Evolutionary conservation across 768 basidiomycete species (phyloP), one percentile per base, ranked within the genome.

Genomic region (Hydnomerulius pinastri): DNA sequence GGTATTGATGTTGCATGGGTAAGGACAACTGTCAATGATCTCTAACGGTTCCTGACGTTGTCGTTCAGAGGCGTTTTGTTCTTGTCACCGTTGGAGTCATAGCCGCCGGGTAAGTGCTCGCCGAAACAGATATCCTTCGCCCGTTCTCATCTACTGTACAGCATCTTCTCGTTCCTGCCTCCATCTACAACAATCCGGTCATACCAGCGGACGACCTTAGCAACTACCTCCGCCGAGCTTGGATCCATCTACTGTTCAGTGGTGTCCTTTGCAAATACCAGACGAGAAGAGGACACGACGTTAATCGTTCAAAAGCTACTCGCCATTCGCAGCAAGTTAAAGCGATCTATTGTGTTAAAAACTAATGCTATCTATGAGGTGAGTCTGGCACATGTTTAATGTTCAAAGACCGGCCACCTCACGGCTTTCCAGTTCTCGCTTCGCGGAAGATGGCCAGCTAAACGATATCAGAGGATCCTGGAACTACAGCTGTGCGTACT

Each of bases 1-100:
- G 89, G 89, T 1, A 78, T 78, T 51, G 63, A 74, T 21, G 81
- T 92, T n/a, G 82, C 87, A 15, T 92, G 88, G 89, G 84, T 83
- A 58, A 33, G 72, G 59, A 6, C n/a, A 30, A 0, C 12, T 27
- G 13, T 53, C 21, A 17, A 9, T 12, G 28, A 12, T 12, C 37
- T 43, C 8, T 20, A 10, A 5, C 5, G 0, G 21, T 27, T 36
- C 37, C 46, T 51, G 2, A 55, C 33, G 1, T 10, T 23, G 0
- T 41, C 29, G 8, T 28, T 13, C 56, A 87, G 86, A 74, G 73
- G 41, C 82, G 88, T 1, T 87, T 89, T 48, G 71, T 87, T 3
- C 74, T 88, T 7, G 91, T 93, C 1, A 71, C 79, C 2, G 73
- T 73, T 8, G 92, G 92, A 0, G 89, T 93, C 15, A 70, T 79